A percentile compares a stretch with the other conserved stretches of the same genome.
These are phyloP conservation scores for Sophora flavescens DNA, from an alignment of 306 rosid genomes.

Conservation along the genomic window DNA sequence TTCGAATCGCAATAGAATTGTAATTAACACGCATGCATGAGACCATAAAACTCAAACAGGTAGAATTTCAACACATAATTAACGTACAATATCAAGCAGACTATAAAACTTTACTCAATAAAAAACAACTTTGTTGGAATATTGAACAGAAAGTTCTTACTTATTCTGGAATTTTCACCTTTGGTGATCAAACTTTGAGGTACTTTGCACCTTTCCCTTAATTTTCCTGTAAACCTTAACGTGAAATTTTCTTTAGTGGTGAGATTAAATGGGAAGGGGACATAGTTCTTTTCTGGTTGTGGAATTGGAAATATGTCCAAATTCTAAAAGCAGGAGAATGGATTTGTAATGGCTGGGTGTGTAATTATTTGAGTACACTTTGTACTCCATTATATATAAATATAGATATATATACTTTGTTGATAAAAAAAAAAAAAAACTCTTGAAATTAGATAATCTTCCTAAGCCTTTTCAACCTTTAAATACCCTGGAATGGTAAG, in stretches of 20 bases:
- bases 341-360: too few relatives aligned
- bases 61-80: background rate
- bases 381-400: too few relatives aligned
- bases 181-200: background rate
- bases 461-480: background rate
- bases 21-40: background rate
- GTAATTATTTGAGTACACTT: too few relatives aligned
- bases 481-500: background rate
- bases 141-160: background rate
- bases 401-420: too few relatives aligned
- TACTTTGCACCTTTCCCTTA: background rate
- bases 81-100: background rate
- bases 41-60: background rate
- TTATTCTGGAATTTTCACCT: background rate
- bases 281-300: too few relatives aligned
- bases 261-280: too few relatives aligned
- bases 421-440: background rate
- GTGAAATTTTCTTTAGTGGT: background rate
- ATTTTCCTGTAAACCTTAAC: background rate
- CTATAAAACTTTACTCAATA: background rate
- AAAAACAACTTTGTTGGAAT: background rate
- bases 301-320: too few relatives aligned
- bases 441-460: background rate
- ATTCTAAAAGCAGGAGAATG: too few relatives aligned
- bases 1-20: background rate